These are phyloP conservation scores for Penicillium corylophilum DNA, from an alignment of 2,329 filamentous ascomycete species.

Conservation along the genomic window DNA sequence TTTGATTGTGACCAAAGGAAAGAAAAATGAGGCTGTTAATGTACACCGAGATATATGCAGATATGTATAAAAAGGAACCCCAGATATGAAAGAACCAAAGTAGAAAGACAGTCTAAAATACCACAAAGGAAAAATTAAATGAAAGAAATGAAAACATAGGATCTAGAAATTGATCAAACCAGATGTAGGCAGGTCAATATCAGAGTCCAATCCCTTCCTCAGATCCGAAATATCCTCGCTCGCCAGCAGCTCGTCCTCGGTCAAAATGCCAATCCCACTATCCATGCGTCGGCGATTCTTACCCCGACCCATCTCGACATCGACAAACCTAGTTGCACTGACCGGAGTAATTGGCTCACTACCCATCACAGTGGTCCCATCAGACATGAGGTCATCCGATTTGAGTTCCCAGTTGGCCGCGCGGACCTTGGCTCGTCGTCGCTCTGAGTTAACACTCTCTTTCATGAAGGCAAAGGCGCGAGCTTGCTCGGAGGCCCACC, in stretches of 20 bases:
- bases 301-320: constrained; percentile 42
- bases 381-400: constrained; percentile 37
- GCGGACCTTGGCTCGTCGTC: constrained; percentile 41
- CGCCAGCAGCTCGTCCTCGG: constrained; percentile 32
- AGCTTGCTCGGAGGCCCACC: constrained; percentile 35
- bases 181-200: constrained; percentile 24
- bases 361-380: constrained; percentile 25
- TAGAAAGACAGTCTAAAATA: not conserved
- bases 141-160: not conserved
- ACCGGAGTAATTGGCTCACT: constrained; percentile 47
- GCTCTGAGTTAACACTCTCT: constrained; percentile 39
- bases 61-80: not conserved
- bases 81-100: not conserved
- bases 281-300: constrained; percentile 41
- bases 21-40: constrained; percentile 4
- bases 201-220: constrained; percentile 10
- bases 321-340: constrained; percentile 42
- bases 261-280: constrained; percentile 41
- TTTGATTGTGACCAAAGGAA: no score
- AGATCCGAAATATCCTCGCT: constrained; percentile 30
- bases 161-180: constrained; percentile 24
- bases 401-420: constrained; percentile 42
- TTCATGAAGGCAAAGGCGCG: constrained; percentile 35
- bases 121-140: constrained; percentile 8
- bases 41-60: not conserved